These are phyloP conservation scores for Pyrenochaeta sp. DNA, from an alignment of 2,329 filamentous ascomycete species.

Conservation along the genomic window DNA sequence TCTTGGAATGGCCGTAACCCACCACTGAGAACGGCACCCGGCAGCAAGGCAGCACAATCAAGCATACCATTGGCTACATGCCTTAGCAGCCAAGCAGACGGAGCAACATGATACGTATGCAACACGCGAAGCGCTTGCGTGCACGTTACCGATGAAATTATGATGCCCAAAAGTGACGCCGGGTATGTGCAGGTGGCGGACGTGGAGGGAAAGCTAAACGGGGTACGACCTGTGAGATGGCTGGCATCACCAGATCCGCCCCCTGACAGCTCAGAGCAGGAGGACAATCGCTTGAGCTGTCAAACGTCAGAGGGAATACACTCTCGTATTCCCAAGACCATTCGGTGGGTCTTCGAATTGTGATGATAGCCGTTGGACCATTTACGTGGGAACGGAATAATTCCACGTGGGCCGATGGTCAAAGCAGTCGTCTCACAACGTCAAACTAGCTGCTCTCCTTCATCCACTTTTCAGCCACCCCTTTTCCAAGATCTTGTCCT, in stretches of 20 bases:
- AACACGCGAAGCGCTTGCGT: slow-evolving; percentile 6
- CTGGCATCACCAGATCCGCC: slow-evolving; percentile 1
- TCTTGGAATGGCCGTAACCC: too few relatives aligned
- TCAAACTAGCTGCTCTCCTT: slow-evolving; percentile 24
- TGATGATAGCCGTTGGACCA: slow-evolving; percentile 16
- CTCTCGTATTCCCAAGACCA: background rate
- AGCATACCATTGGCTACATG: slow-evolving; percentile 16
- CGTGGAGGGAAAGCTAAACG: slow-evolving; percentile 2
- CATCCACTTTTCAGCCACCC: slow-evolving; percentile 31
- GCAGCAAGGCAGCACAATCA: slow-evolving; percentile 5
- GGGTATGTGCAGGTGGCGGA: slow-evolving; percentile 17
- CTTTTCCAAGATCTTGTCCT: slow-evolving; percentile 21
- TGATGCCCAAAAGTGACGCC: slow-evolving; percentile 15
- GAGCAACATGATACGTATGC: slow-evolving; percentile 2
- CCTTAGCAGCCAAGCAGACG: slow-evolving; percentile 1
- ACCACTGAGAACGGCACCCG: too few relatives aligned
- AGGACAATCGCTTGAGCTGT: background rate
- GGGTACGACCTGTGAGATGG: background rate
- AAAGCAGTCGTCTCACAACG: slow-evolving; percentile 22
- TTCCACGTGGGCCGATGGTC: slow-evolving; percentile 29
- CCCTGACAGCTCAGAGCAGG: background rate
- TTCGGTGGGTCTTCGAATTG: background rate
- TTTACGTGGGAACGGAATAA: slow-evolving; percentile 3
- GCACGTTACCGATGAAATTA: slow-evolving; percentile 14
- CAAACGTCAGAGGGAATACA: background rate